Evolutionary conservation across 78 protist species (phyloP).

Genomic region (Dictyostelium intermedium): DNA sequence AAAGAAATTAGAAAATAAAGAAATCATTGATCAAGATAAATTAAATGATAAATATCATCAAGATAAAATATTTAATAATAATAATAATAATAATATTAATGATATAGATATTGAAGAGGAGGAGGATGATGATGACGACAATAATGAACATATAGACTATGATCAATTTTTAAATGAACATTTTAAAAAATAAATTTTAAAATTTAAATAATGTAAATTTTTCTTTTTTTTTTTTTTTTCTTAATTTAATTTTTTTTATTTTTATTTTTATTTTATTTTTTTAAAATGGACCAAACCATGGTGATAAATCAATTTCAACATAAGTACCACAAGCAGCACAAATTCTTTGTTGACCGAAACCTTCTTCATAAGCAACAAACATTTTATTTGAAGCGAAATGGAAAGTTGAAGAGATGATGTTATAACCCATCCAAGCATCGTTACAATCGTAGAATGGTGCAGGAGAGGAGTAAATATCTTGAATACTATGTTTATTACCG

Average conservation of each 20-base stretch:
- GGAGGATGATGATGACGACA: not conserved
- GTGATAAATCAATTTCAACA: not conserved
- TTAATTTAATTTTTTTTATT: not conserved
- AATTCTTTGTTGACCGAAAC: constrained; percentile 19
- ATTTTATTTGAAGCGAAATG: constrained; percentile 32
- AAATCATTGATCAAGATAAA: not conserved
- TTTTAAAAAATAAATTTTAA: not conserved
- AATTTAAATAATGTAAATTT: not conserved
- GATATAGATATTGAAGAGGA: not conserved
- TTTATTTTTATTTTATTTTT: not conserved
- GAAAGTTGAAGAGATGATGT: constrained; percentile 65
- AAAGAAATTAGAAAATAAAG: not conserved
- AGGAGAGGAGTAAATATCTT: not conserved
- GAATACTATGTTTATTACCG: constrained; percentile 55
- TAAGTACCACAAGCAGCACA: constrained; percentile 65
- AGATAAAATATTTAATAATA: not conserved
- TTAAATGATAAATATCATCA: not conserved
- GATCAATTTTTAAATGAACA: constrained; percentile 7
- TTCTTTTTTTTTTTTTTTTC: not conserved
- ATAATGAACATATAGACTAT: not conserved
- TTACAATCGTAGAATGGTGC: constrained; percentile 36
- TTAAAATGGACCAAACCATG: not conserved
- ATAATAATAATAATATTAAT: not conserved
- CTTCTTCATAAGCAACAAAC: constrained; percentile 80
- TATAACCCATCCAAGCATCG: constrained; percentile 28